Conservation (phyloP, 805 yeast species). For the Saturnispora dispora region DNA sequence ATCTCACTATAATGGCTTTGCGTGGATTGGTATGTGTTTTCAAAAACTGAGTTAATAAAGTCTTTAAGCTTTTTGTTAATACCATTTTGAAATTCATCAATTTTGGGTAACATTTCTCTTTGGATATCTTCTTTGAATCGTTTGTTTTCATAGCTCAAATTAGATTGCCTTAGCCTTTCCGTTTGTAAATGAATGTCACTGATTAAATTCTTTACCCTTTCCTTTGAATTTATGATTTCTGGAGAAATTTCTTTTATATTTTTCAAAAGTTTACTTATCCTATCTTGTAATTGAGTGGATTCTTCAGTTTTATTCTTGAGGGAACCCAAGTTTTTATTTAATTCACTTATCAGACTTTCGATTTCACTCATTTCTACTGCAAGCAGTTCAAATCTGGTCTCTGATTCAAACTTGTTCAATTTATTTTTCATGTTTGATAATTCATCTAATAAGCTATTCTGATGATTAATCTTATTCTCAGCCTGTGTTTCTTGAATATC, state of each 20-base stretch:
- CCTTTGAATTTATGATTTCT: background rate
- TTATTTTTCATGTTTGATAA: background rate
- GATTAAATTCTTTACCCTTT: background rate
- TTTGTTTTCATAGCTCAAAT: background rate
- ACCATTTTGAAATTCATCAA: background rate
- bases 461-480: background rate
- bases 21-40: constrained; percentile 1
- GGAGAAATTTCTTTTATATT: background rate
- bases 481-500: constrained; percentile 2
- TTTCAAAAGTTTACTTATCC: background rate
- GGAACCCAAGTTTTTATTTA: background rate
- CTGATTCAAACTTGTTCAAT: background rate
- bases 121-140: background rate
- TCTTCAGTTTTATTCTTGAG: background rate
- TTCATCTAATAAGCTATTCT: background rate
- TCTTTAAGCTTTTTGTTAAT: background rate
- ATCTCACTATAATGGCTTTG: background rate
- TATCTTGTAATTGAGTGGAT: background rate
- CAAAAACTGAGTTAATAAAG: background rate
- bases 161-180: background rate
- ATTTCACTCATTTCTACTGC: background rate
- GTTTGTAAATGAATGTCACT: background rate
- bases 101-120: background rate
- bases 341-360: background rate
- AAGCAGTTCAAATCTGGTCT: background rate